These are phyloP conservation scores for Suaeda aralocaspica DNA, from an alignment of 148 eudicot species.

Conservation along the genomic window DNA sequence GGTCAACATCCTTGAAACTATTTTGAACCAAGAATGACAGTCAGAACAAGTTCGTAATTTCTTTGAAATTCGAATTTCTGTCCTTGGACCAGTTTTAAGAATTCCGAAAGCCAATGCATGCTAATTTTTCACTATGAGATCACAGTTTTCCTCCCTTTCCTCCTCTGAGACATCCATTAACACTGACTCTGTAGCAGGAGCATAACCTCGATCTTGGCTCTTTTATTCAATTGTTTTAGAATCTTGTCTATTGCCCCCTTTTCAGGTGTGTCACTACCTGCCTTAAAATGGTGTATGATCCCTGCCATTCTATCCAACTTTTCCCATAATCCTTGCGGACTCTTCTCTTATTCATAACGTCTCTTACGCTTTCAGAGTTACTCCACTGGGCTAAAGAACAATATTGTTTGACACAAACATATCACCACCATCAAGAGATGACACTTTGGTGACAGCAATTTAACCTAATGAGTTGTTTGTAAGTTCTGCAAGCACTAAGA, in stretches of 20 bases:
- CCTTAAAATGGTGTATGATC: conserved; percentile 46
- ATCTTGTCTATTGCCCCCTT: conserved; percentile 38
- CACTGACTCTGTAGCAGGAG: conserved; percentile 42
- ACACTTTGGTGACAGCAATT: conserved; percentile 38
- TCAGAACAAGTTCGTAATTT: conserved; percentile 62
- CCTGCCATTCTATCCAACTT: conserved; percentile 67
- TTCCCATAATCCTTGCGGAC: conserved; percentile 49
- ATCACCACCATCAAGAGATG: conserved; percentile 55
- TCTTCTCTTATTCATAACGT: conserved; percentile 35
- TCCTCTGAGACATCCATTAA: conserved; percentile 75
- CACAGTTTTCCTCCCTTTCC: conserved; percentile 70
- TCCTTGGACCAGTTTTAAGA: conserved; percentile 55
- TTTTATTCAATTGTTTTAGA: conserved; percentile 36
- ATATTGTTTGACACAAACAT: conserved; percentile 57
- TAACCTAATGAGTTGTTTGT: conserved; percentile 46
- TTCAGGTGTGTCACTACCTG: conserved; percentile 57
- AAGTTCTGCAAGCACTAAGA: conserved; percentile 63
- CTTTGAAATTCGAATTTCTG: conserved; percentile 47
- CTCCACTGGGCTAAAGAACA: conserved; percentile 50
- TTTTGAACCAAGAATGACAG: conserved; percentile 65
- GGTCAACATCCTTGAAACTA: conserved; percentile 45
- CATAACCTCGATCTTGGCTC: conserved; percentile 48
- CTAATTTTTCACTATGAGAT: conserved; percentile 64
- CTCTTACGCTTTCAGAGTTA: conserved; percentile 34
- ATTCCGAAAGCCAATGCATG: conserved; percentile 56